phyloP scores from a whole-genome alignment of 163 green algal genomes.

The Picocystis sp. region DNA sequence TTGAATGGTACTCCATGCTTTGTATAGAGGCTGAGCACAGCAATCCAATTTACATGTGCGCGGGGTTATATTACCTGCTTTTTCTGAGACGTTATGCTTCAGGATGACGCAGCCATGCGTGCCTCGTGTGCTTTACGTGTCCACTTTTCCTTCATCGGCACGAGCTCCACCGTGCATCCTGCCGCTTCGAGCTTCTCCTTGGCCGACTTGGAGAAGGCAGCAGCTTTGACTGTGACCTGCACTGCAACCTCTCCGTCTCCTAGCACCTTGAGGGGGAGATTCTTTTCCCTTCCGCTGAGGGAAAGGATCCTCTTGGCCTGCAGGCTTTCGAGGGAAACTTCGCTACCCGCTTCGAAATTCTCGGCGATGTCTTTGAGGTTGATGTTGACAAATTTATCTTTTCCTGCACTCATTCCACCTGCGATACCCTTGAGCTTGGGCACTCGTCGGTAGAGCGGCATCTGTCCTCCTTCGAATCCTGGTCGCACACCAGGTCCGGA shows the following conservation, averaged over 20 bases:
- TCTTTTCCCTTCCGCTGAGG: constrained; percentile 49
- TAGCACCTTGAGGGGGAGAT: constrained; percentile 87
- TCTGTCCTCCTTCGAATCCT: constrained; percentile 97
- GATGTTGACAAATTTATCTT: constrained; percentile 68
- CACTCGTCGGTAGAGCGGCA: constrained; percentile 79
- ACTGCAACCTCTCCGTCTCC: constrained; percentile 54
- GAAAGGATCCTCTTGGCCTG: constrained; percentile 63
- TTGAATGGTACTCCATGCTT: too few relatives aligned
- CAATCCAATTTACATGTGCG: too few relatives aligned
- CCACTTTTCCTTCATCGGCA: constrained; percentile 53
- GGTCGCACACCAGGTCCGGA: constrained; percentile 55
- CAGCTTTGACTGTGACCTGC: constrained; percentile 61
- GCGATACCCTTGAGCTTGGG: constrained; percentile 95
- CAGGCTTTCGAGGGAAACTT: constrained; percentile 65
- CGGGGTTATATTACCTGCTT: too few relatives aligned
- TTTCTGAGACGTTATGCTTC: constrained; percentile 3
- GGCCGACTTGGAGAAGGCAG: constrained; percentile 55
- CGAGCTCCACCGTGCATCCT: constrained; percentile 46
- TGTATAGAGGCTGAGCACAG: too few relatives aligned
- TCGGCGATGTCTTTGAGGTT: constrained; percentile 69
- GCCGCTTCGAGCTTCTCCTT: constrained; percentile 64
- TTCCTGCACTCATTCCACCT: constrained; percentile 82
- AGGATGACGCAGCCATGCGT: constrained; percentile 1
- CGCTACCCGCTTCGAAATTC: constrained; percentile 49
- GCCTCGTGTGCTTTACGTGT: constrained; percentile 22